Base-by-base conservation (phyloP, 164 flowering plant genomes). In the Sextonia rubra region DNA sequence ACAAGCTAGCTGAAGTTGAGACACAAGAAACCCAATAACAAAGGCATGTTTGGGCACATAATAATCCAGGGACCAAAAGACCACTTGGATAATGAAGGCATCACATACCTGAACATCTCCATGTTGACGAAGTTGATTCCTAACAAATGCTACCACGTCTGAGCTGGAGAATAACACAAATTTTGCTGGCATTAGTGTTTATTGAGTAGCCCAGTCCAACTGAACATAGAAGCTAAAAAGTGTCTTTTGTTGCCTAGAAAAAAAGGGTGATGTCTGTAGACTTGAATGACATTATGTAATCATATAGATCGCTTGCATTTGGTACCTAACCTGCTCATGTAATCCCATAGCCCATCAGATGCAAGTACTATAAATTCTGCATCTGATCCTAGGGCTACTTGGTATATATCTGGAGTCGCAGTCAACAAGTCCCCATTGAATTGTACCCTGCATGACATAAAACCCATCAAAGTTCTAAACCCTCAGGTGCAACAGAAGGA, bases 271-370 rank as follows among this genome's bases (percentile, higher is more conserved):
- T 37, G 44, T 37, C 44, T 37, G 44, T 37, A 7, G 44, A 37
- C 44, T 9, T 37, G 6, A 37, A 37, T 37, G 44, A 5, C 44
- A 37, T 37, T 37, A 37, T 37, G 44, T 55, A 22, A 58, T 58
- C 23, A 18, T 23, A 58, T 18, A 18, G 61, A 23, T 23, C 8
- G 18, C 12, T 11, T 5, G 15, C n/a, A 56, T 17, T 60, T 72
- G 32, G 12, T 18, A 3, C 17, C 74, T 49, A 32, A 95, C 99
- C 97, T 90, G 73, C 81, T 90, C 76, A 95, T 87, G 84, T 95
- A 95, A 81, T 95, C 99, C 99, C 97, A 95, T 68, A 95, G 83
- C 56, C 99, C 99, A 85, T 95, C 99, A 71, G 98, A 89, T 67
- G 99, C 98, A 77, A 95, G 82, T 30, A 95, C 23, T 70, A 93